These are phyloP conservation scores for Anisodus acutangulus DNA, from an alignment of 257 asterid species.

Conservation along the genomic window DNA sequence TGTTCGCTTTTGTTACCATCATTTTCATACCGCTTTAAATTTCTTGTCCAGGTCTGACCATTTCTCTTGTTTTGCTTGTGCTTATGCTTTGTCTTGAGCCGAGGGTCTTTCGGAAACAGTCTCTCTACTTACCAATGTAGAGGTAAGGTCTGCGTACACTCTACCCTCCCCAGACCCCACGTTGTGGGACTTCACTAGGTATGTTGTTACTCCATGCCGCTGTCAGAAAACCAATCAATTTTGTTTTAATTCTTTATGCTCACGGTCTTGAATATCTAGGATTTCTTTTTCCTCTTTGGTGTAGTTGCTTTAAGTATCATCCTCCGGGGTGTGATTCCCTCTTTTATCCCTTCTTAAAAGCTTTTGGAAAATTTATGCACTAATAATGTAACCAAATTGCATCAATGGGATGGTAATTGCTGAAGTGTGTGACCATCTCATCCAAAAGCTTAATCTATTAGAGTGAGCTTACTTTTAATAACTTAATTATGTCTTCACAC, in stretches of 20 bases:
- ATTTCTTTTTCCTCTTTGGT: constrained; percentile 3
- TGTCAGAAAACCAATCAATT: background rate
- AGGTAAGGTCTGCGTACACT: too few species aligned
- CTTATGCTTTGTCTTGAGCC: too few species aligned
- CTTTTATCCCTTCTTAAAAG: constrained; percentile 7
- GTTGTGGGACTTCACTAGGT: too few species aligned
- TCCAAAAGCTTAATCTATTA: background rate
- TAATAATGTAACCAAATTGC: constrained; percentile 1
- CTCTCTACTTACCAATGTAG: too few species aligned
- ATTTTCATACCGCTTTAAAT: too few species aligned
- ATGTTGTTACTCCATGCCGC: background rate
- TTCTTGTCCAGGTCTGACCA: too few species aligned
- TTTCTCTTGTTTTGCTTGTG: too few species aligned
- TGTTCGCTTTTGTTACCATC: too few species aligned
- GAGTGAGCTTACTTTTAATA: background rate
- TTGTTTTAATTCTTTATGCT: background rate
- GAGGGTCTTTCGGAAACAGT: too few species aligned
- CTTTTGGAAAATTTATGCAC: background rate
- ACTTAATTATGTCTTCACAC: background rate
- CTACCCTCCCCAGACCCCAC: too few species aligned
- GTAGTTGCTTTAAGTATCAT: constrained; percentile 3
- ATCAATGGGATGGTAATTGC: constrained; percentile 12
- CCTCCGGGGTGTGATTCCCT: background rate
- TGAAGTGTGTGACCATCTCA: constrained; percentile 12
- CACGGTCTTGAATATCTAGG: constrained; percentile 8